Evolutionary conservation across 2,329 filamentous ascomycete genomes (phyloP), one percentile per base, ranked within the genome.

Genomic region (Cladosporium sp.): DNA sequence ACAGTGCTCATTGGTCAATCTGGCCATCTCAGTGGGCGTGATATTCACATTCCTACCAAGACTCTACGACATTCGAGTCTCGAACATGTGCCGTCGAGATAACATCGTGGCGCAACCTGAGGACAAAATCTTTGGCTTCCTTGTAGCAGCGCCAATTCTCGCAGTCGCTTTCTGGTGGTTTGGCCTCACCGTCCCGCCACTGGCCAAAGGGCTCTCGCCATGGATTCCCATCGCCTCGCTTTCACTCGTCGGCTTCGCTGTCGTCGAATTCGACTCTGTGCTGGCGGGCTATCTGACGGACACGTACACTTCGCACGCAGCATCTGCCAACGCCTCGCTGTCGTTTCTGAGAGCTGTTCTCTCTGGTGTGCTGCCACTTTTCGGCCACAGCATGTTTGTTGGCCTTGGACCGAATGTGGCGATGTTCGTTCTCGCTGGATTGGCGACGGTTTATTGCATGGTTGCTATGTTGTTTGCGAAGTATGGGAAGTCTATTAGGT

Each of bases 1-100:
- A 1, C 56, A 69, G 3, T 58, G 87, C 85, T 52, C 67, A 55
- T 58, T 72, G 63, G 38, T 66, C 69, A 77, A 85, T 67, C 74
- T 74, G 62, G 55, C 70, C 77, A 58, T 89, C 83, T 64, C 88
- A 82, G 69, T 87, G 0, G 75, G 75, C 3, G 64, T 71, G 1
- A 33, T 67, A 7, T 57, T 72, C 25, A 73, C 70, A 16, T 64
- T 74, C 13, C 55, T 75, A 1, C 69, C 71, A 0, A 68, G 75
- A 0, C 48, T 76, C 6, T 64, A 70, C 40, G 75, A 78, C 49
- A 54, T 62, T 20, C 61, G 62, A 8, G 57, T 71, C 6, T 57
- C 67, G 18, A 57, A 62, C 13, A 18, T n/a, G 11, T 36, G 40
- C 18, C 15, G 22, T 13, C 47, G 29, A 20, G 29, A 43, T 9